Percentiles rank a stretch among this genome's conserved stretches.
These are phyloP conservation scores for Xanthoconium separans DNA, from an alignment of 1,284 basidiomycete species.

Conservation along the genomic window DNA sequence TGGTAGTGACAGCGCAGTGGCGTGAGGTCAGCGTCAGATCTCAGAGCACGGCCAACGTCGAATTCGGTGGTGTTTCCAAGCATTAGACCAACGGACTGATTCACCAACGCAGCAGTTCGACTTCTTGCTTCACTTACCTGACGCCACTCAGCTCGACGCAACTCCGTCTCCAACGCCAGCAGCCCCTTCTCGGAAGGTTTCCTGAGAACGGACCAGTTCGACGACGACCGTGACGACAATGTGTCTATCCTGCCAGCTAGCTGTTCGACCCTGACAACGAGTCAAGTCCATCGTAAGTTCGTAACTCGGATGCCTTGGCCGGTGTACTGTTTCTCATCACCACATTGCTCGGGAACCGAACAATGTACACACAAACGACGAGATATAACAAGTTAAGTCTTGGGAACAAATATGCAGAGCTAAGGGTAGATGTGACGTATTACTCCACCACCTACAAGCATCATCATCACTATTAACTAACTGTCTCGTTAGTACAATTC, in stretches of 20 bases:
- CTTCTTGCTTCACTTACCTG: slow-evolving; percentile 5
- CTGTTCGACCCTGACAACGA: neutral
- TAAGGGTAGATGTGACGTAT: neutral
- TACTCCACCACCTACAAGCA: neutral
- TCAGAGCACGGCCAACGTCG: neutral
- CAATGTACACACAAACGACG: neutral
- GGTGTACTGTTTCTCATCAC: too few relatives aligned
- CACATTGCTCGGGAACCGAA: too few relatives aligned
- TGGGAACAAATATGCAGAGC: neutral
- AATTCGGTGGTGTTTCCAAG: slow-evolving; percentile 16
- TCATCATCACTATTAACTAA: too few relatives aligned
- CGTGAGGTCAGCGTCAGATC: neutral
- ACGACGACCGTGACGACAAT: slow-evolving; percentile 15
- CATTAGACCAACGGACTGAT: slow-evolving; percentile 1
- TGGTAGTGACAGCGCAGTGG: slow-evolving; percentile 1
- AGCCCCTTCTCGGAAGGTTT: neutral
- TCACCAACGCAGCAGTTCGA: neutral
- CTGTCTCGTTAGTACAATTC: neutral
- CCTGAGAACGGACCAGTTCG: neutral
- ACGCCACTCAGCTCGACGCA: slow-evolving; percentile 16
- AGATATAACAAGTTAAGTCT: neutral
- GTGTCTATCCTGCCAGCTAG: neutral
- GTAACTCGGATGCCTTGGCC: too few relatives aligned
- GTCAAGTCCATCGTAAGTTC: neutral
- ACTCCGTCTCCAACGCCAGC: slow-evolving; percentile 8